phyloP scores from a whole-genome alignment of 352 stramenopile genomes.

The Halophytophthora batemanensis region DNA sequence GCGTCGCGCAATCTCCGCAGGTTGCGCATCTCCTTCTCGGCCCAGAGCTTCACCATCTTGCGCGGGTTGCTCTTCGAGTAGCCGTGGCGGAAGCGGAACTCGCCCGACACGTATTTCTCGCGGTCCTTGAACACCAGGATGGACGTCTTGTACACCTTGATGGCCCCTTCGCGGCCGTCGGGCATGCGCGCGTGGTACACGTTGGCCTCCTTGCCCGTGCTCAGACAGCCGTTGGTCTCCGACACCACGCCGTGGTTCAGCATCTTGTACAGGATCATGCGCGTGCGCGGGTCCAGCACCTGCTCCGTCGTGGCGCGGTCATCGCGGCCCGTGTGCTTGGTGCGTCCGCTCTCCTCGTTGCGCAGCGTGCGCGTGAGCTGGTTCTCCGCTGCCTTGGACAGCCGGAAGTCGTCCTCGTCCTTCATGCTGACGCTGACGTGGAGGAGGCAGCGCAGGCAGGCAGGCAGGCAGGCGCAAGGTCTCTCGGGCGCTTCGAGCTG shows the following conservation, averaged over 20 bases:
- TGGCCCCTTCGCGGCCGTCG: constrained; percentile 72
- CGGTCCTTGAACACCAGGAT: constrained; percentile 99
- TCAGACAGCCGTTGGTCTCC: constrained; percentile 98
- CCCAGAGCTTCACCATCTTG: constrained; percentile 99
- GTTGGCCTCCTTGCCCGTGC: constrained; percentile 99
- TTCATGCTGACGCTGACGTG: constrained; percentile 29
- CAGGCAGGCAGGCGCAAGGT: no score
- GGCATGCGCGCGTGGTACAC: constrained; percentile 95
- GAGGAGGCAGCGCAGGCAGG: no score
- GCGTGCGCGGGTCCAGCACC: constrained; percentile 97
- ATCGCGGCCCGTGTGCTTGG: constrained; percentile 93
- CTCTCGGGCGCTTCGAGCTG: no score
- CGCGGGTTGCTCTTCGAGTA: constrained; percentile 97
- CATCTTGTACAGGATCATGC: constrained; percentile 99
- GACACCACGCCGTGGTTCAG: constrained; percentile 95
- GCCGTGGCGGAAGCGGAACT: constrained; percentile 97
- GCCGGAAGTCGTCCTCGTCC: constrained; percentile 58
- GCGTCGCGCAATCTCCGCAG: constrained; percentile 90
- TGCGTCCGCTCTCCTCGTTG: constrained; percentile 71
- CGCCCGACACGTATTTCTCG: constrained; percentile 98
- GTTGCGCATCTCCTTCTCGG: constrained; percentile 99
- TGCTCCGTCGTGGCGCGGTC: constrained; percentile 98
- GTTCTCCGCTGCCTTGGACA: constrained; percentile 81
- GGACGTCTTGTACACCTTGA: constrained; percentile 87
- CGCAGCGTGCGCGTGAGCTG: constrained; percentile 73